Evolutionary conservation across 129 eudicot genomes (phyloP).

Genomic region (Flaveria bidentis): DNA sequence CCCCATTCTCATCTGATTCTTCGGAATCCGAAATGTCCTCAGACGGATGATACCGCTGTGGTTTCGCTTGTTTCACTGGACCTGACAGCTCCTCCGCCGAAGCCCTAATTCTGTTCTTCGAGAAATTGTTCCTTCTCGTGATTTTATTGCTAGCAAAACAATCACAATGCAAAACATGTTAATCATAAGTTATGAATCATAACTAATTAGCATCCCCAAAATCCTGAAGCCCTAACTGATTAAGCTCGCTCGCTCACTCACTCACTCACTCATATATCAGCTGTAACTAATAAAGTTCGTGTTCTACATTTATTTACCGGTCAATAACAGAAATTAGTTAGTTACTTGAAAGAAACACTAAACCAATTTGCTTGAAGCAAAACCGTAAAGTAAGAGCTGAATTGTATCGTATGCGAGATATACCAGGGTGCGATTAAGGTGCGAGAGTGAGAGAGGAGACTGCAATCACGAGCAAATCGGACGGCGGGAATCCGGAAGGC

Average conservation of each 20-base stretch:
- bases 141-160: slow-evolving; percentile 50
- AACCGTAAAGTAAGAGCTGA: neutral
- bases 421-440: slow-evolving; percentile 52
- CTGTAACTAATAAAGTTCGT: neutral
- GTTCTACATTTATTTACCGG: slow-evolving; percentile 6
- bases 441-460: slow-evolving; percentile 52
- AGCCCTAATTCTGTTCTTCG: slow-evolving; percentile 51
- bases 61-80: slow-evolving; percentile 70
- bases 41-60: slow-evolving; percentile 83
- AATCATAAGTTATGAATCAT: neutral
- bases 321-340: slow-evolving; percentile 14
- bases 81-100: slow-evolving; percentile 59
- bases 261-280: too few species aligned
- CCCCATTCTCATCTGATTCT: slow-evolving; percentile 57
- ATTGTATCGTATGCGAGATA: slow-evolving; percentile 12
- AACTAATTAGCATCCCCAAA: neutral
- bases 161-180: slow-evolving; percentile 7
- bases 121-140: slow-evolving; percentile 36
- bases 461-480: slow-evolving; percentile 40
- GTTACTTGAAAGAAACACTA: neutral
- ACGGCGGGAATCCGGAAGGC: slow-evolving; percentile 56
- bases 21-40: slow-evolving; percentile 78
- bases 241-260: neutral
- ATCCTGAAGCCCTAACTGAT: neutral
- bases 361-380: neutral